phyloP scores from a whole-genome alignment of 768 basidiomycete species.

The Suillus bovinus region DNA sequence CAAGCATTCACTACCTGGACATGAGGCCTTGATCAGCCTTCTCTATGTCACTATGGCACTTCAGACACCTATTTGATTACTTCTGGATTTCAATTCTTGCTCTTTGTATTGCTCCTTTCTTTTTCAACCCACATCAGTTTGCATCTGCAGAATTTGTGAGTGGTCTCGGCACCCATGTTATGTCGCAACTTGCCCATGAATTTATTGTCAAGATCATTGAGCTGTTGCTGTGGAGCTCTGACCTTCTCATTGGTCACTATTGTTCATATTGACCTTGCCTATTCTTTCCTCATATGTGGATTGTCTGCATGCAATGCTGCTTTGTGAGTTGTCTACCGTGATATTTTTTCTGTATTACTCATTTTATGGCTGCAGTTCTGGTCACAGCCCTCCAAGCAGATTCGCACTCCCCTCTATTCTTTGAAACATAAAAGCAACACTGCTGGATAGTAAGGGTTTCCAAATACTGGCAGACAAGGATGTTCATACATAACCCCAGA shows the following conservation, averaged over 20 bases:
- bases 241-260: constrained; percentile 86
- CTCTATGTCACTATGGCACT: constrained; percentile 91
- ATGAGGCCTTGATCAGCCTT: constrained; percentile 87
- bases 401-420: constrained; percentile 87
- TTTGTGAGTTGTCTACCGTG: constrained; percentile 60
- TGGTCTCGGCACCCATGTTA: constrained; percentile 84
- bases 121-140: constrained; percentile 99
- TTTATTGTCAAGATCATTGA: constrained; percentile 98
- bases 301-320: constrained; percentile 83
- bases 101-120: constrained; percentile 92
- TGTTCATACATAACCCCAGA: constrained; percentile 40
- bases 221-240: constrained; percentile 92
- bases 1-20: constrained; percentile 97
- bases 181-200: constrained; percentile 98
- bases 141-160: constrained; percentile 96
- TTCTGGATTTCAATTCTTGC: constrained; percentile 97
- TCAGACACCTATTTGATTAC: constrained; percentile 95
- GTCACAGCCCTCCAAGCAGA: constrained; percentile 93
- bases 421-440: constrained; percentile 86
- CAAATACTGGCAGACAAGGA: constrained; percentile 3
- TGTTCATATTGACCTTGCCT: constrained; percentile 90
- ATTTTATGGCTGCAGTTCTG: constrained; percentile 71
- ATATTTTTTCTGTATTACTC: constrained; percentile 12
- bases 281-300: constrained; percentile 91
- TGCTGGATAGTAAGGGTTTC: constrained; percentile 75